Percentiles rank a stretch among this genome's conserved stretches.
Conservation (phyloP, 495 filamentous ascomycete species). For the Xylaria acuta region DNA sequence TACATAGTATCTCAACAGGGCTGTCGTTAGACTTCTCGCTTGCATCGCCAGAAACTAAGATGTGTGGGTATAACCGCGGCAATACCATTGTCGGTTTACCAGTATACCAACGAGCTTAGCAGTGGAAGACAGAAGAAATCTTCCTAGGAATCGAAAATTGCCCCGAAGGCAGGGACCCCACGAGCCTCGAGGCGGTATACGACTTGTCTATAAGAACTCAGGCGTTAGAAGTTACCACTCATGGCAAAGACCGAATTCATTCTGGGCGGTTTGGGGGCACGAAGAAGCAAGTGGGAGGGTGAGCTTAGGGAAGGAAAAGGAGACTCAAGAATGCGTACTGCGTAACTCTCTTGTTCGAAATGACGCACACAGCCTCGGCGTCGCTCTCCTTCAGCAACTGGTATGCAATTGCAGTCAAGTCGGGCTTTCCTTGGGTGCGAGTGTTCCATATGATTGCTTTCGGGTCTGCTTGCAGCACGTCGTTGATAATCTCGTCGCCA, state of each 20-base stretch:
- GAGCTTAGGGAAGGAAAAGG: background rate
- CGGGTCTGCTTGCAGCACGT: conserved; percentile 41
- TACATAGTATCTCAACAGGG: background rate
- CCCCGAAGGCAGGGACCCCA: conserved; percentile 70
- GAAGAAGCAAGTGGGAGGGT: background rate
- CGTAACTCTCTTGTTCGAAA: conserved; percentile 70
- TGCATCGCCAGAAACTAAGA: background rate
- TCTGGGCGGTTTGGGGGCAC: background rate
- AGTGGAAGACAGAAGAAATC: background rate
- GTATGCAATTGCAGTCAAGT: conserved; percentile 57
- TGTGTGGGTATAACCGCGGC: background rate
- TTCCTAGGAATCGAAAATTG: conserved; percentile 73
- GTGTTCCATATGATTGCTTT: conserved; percentile 51
- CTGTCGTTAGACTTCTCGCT: too few species aligned
- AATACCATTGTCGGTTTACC: background rate
- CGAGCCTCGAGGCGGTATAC: conserved; percentile 70
- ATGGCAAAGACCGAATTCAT: background rate
- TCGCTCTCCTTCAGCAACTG: conserved; percentile 58
- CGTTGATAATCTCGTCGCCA: conserved; percentile 45
- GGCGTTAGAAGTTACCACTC: background rate
- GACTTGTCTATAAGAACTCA: conserved; percentile 43
- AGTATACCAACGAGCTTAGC: background rate
- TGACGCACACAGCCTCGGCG: conserved; percentile 71
- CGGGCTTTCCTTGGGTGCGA: conserved; percentile 43
- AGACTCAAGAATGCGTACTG: conserved; percentile 28